Evolutionary conservation across 2,329 filamentous ascomycete genomes (phyloP), one percentile per base, ranked within the genome.

Genomic region (Dendryphion nanum): DNA sequence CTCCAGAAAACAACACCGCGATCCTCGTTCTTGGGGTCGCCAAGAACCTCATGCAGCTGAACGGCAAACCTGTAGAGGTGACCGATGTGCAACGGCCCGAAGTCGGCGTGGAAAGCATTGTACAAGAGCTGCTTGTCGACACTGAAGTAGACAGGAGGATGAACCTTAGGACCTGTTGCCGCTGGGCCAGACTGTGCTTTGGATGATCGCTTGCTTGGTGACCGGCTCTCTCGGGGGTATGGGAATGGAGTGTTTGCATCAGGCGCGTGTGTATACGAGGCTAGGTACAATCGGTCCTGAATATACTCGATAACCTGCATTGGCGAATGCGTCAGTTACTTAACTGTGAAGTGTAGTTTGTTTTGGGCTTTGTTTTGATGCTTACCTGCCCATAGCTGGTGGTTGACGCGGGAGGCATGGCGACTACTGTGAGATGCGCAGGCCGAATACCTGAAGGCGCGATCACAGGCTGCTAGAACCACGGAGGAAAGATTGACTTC

Each of bases 101-200:
- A 98, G 71, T 98, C 93, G 59, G 94, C 90, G 70, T 97, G 90
- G 70, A 98, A 98, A 20, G 91, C 90, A 67, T 98, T 98, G 77
- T 98, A 98, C 32, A 95, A 78, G 30, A 98, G 82, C 28, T 77
- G 85, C 62, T 95, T 88, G 63, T 98, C 93, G 51, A 97, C 83
- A 35, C 89, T 91, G 69, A 98, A 98, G 72, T 97, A 98, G 63
- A 87, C 90, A 1, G 93, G 93, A 38, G 83, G 70, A 35, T 70
- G 66, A 30, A 66, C 72, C 50, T 78, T 80, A 37, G 75, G 69
- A n/a, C 74, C 67, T 18, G 67, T 67, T 7, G 74, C 65, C 35
- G 72, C 74, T 14, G 79, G 74, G 16, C 76, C 78, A 20, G 80
- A 75, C 42, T 78, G 79, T 18, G 79, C 76, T 66, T 83, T 76